Conservation (phyloP, 2,329 filamentous ascomycete species). For the Fusarium anguioides region DNA sequence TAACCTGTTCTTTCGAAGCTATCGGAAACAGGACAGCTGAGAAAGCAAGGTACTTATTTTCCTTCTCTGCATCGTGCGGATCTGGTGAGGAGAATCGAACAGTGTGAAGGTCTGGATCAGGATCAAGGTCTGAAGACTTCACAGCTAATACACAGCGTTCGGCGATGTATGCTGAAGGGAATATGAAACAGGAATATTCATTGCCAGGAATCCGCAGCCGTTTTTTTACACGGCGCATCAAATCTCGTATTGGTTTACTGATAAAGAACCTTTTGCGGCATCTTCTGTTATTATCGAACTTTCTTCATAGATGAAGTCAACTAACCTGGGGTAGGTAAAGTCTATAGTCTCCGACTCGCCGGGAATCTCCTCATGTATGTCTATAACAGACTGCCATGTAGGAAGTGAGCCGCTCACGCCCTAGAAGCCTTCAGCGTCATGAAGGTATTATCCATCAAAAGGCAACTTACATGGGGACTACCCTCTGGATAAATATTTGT, state of each 20-base stretch:
- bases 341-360: background rate
- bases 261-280: background rate
- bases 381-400: background rate
- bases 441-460: background rate
- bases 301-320: no score
- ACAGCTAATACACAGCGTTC: background rate
- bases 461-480: background rate
- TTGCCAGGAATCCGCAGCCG: rapidly evolving
- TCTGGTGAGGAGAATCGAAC: background rate
- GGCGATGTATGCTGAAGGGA: background rate
- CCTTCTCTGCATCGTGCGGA: background rate
- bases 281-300: background rate
- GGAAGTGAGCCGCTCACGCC: background rate
- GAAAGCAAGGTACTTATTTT: background rate
- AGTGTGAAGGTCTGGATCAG: no score
- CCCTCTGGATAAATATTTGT: background rate
- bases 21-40: background rate
- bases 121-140: background rate
- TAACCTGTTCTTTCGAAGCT: rapidly evolving
- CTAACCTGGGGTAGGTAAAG: background rate
- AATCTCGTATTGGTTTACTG: background rate
- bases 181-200: background rate
- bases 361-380: background rate
- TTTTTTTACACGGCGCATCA: background rate
- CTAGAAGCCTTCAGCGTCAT: background rate